A percentile compares a stretch with the other conserved stretches of the same genome.
Evolutionary conservation across 1,139 yeast species (phyloP).

Genomic region (Pichia inconspicua): DNA sequence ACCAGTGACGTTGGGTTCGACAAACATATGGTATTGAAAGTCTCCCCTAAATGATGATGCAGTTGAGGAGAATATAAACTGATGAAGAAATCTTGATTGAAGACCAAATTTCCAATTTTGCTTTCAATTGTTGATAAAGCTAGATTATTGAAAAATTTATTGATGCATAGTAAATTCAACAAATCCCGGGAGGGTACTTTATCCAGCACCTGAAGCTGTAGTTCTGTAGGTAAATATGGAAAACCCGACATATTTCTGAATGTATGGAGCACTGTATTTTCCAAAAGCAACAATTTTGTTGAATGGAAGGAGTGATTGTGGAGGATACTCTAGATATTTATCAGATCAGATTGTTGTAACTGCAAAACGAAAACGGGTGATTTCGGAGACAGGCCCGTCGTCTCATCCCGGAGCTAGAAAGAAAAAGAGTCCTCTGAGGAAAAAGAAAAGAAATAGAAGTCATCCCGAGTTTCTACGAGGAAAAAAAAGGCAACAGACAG

Average conservation of each 20-base stretch:
- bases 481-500: too few relatives aligned
- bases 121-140: conserved; percentile 6
- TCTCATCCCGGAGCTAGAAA: too few relatives aligned
- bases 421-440: neutral
- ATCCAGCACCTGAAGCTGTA: conserved; percentile 16
- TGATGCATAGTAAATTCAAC: conserved; percentile 7
- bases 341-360: too few relatives aligned
- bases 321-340: too few relatives aligned
- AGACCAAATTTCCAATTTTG: conserved; percentile 1
- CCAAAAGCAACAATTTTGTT: too few relatives aligned
- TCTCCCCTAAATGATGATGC: conserved; percentile 15
- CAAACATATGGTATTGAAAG: conserved; percentile 21
- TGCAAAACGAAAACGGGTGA: neutral
- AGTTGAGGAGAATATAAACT: conserved; percentile 25
- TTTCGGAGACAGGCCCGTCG: too few relatives aligned
- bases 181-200: conserved; percentile 13
- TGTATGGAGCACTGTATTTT: too few relatives aligned
- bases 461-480: neutral
- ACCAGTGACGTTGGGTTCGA: conserved; percentile 1
- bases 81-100: conserved; percentile 12
- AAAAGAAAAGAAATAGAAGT: neutral
- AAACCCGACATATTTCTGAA: neutral
- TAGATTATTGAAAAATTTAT: conserved; percentile 6
- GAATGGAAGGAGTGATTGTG: too few relatives aligned
- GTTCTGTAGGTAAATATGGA: conserved; percentile 17